These are phyloP conservation scores for Mucor irregularis DNA, from an alignment of 371 early-diverging fungal genomes.

Conservation along the genomic window DNA sequence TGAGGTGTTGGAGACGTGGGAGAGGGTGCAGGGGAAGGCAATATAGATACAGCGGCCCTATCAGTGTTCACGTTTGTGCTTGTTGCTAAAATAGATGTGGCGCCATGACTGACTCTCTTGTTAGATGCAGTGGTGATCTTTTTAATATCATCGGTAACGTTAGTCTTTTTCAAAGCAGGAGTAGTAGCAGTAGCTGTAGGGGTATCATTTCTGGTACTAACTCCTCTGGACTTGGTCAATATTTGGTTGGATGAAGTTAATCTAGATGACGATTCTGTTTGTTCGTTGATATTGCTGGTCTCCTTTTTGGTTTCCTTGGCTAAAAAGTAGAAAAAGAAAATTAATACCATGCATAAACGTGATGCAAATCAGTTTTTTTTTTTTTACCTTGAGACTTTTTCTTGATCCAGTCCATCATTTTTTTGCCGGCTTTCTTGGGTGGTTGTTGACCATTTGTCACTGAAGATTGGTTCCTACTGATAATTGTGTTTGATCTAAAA, in stretches of 20 bases:
- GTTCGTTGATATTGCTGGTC: background rate
- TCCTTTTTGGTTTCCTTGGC: slow-evolving; percentile 10
- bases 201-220: background rate
- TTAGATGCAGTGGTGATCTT: too few species aligned
- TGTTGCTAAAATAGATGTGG: too few species aligned
- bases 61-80: too few species aligned
- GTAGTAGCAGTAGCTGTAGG: slow-evolving; percentile 9
- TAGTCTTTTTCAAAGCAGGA: too few species aligned
- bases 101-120: too few species aligned
- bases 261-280: background rate
- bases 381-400: slow-evolving; percentile 59
- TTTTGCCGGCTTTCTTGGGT: slow-evolving; percentile 53
- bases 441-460: too few species aligned
- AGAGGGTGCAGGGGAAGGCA: too few species aligned
- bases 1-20: background rate
- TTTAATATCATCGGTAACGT: too few species aligned
- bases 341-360: background rate
- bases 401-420: slow-evolving; percentile 73
- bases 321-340: background rate
- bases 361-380: background rate
- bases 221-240: slow-evolving; percentile 4
- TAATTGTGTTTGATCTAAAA: background rate
- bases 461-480: too few species aligned
- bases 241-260: slow-evolving; percentile 3
- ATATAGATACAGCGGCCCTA: too few species aligned